Percentiles rank a stretch among this genome's conserved stretches.
Evolutionary conservation across 176 grass and related monocot genomes (phyloP).

Genomic region (Chloris gayana): DNA sequence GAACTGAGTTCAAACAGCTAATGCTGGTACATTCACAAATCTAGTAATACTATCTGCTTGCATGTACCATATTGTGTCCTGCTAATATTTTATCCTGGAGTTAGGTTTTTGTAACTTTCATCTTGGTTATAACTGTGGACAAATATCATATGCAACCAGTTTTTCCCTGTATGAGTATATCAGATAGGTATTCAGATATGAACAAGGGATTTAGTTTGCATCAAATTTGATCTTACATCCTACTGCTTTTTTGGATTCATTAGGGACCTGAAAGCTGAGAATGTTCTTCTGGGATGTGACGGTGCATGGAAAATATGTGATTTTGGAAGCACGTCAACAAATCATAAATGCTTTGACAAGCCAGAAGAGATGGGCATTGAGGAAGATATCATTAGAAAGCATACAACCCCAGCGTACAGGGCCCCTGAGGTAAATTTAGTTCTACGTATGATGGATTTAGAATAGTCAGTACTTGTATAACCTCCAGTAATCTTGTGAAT

Average conservation of each 20-base stretch:
- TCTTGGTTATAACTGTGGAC: background rate
- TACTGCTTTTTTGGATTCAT: conserved; percentile 20
- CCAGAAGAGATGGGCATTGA: conserved; percentile 88
- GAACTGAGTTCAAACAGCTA: conserved; percentile 22
- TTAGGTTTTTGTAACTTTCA: conserved; percentile 31
- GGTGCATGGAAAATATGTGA: conserved; percentile 89
- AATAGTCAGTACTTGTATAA: conserved; percentile 6
- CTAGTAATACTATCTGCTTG: conserved; percentile 7
- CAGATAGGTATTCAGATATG: background rate
- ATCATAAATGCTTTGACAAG: conserved; percentile 86
- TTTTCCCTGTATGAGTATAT: background rate
- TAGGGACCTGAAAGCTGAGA: conserved; percentile 89
- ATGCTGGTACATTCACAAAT: background rate
- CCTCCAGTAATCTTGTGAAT: conserved; percentile 16
- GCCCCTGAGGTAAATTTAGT: conserved; percentile 71
- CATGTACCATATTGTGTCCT: conserved; percentile 12
- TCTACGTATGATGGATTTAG: background rate
- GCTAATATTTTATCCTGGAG: conserved; percentile 9
- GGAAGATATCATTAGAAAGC: conserved; percentile 87
- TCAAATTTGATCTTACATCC: conserved; percentile 10
- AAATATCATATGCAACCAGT: conserved; percentile 22
- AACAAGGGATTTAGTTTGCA: background rate
- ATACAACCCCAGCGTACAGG: conserved; percentile 90
- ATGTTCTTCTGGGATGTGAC: conserved; percentile 87
- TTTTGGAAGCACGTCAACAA: conserved; percentile 88